Evolutionary conservation across 768 basidiomycete genomes (phyloP).

Genomic region (Crucibulum laeve): DNA sequence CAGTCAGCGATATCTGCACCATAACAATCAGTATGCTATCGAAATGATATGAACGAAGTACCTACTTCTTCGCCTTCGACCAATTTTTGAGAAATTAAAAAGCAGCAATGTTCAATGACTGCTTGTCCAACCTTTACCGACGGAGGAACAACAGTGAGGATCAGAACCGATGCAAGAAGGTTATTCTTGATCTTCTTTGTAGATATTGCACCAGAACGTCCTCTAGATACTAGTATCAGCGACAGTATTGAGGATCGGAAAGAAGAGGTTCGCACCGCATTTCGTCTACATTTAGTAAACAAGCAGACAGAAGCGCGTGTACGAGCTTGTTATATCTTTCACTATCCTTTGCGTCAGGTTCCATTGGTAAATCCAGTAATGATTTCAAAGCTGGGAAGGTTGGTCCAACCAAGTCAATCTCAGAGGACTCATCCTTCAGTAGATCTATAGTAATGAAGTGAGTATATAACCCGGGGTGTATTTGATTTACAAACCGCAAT

Average conservation of each 20-base stretch:
- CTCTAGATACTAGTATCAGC: slow-evolving; percentile 30
- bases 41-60: not conserved
- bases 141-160: slow-evolving; percentile 75
- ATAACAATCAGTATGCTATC: not conserved
- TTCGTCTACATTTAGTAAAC: slow-evolving; percentile 82
- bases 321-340: slow-evolving; percentile 57
- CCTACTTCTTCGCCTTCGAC: slow-evolving; percentile 64
- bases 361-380: slow-evolving; percentile 54
- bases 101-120: slow-evolving; percentile 81
- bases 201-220: slow-evolving; percentile 73
- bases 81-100: slow-evolving; percentile 78
- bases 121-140: slow-evolving; percentile 64
- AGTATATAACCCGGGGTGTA: not conserved
- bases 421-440: slow-evolving; percentile 80
- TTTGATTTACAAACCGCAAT: slow-evolving; percentile 50
- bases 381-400: slow-evolving; percentile 77
- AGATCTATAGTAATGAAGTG: slow-evolving; percentile 43
- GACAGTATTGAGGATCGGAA: not conserved
- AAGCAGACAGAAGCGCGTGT: slow-evolving; percentile 82
- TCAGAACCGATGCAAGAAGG: slow-evolving; percentile 77
- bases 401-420: slow-evolving; percentile 75
- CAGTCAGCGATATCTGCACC: slow-evolving; percentile 73
- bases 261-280: slow-evolving; percentile 63
- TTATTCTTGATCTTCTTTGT: slow-evolving; percentile 88
- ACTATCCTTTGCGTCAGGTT: slow-evolving; percentile 31